phyloP scores from a whole-genome alignment of 1,284 basidiomycete genomes.

The Ceratobasidium sp. region DNA sequence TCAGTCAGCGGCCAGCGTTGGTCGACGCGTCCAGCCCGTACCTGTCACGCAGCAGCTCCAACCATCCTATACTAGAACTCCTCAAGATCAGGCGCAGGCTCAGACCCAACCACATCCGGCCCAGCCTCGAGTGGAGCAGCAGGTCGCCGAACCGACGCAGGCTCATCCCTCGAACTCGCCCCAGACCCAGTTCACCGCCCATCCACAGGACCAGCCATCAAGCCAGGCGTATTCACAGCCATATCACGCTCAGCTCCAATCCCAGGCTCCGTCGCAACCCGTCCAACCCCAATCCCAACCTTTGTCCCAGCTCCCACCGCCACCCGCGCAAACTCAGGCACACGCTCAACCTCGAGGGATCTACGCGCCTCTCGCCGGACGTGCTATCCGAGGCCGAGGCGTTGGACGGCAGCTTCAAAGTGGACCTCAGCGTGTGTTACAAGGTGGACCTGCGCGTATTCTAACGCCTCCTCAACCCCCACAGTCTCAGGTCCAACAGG shows the following conservation, averaged over 20 bases:
- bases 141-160: background rate
- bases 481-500: background rate
- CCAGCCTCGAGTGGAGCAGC: background rate
- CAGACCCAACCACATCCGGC: background rate
- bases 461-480: slow-evolving; percentile 20
- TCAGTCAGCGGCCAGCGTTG: background rate
- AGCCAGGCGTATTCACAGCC: slow-evolving; percentile 6
- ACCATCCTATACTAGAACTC: background rate
- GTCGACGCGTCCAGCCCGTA: background rate
- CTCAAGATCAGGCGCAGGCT: background rate
- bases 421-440: slow-evolving; percentile 34
- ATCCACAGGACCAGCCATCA: background rate
- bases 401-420: slow-evolving; percentile 18
- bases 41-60: background rate
- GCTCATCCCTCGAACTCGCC: background rate
- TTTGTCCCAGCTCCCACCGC: background rate
- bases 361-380: slow-evolving; percentile 40
- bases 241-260: background rate
- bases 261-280: slow-evolving; percentile 8
- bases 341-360: background rate
- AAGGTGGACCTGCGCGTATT: slow-evolving; percentile 31
- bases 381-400: slow-evolving; percentile 25
- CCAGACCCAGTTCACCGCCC: background rate
- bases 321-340: background rate
- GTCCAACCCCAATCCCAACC: background rate